These are phyloP conservation scores for Podospora tetraspora DNA, from an alignment of 495 filamentous ascomycete species.

Conservation along the genomic window DNA sequence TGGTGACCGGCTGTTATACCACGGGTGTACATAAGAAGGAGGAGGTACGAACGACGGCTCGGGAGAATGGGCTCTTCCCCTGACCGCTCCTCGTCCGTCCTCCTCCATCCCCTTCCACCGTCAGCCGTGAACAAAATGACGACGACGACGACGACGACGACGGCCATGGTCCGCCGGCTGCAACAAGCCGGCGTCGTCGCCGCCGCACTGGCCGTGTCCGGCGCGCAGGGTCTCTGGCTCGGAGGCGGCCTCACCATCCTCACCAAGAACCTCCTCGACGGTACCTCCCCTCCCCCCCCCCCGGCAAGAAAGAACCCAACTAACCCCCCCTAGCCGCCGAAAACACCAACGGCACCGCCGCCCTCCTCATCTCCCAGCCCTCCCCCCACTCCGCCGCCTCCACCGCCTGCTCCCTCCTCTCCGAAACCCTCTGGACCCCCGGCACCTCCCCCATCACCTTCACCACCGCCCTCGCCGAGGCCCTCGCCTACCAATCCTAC, in stretches of 20 bases:
- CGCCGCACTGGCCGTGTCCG: not conserved
- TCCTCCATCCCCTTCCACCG: not conserved
- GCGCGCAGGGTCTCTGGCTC: constrained; percentile 13
- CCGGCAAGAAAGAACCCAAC: not conserved
- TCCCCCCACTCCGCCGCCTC: constrained; percentile 15
- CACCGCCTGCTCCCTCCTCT: constrained; percentile 24
- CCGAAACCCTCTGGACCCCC: constrained; percentile 29
- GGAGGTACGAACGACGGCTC: not conserved
- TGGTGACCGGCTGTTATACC: not conserved
- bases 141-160: not conserved
- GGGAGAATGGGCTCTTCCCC: not conserved
- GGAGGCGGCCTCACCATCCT: constrained; percentile 31
- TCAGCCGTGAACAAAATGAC: not conserved
- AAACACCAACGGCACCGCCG: constrained; percentile 22
- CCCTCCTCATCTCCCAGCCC: constrained; percentile 28
- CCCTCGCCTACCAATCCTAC: constrained; percentile 31
- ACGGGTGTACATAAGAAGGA: not conserved
- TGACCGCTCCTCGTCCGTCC: too few species aligned
- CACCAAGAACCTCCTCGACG: constrained; percentile 25
- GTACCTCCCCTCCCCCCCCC: constrained; percentile 2
- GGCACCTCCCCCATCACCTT: constrained; percentile 22
- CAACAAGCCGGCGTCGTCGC: not conserved
- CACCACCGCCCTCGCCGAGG: constrained; percentile 23
- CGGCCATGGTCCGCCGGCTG: too few species aligned
- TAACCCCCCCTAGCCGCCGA: constrained; percentile 16